phyloP scores from a whole-genome alignment of 2,329 filamentous ascomycete genomes.

The Fusarium sacchari region DNA sequence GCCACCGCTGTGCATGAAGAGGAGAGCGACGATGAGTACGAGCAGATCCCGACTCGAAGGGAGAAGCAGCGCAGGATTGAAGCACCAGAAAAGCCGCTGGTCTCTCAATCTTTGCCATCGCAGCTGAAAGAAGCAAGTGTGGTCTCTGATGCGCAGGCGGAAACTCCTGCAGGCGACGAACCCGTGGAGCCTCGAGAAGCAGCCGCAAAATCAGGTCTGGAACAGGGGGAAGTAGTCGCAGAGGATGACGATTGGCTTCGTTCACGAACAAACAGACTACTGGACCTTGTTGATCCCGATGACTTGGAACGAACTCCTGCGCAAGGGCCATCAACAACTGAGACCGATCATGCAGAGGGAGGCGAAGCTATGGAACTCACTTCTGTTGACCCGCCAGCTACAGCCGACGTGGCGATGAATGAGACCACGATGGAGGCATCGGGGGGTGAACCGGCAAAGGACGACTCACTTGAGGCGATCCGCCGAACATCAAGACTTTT shows the following conservation, averaged over 20 bases:
- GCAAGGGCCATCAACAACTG: conserved; percentile 27
- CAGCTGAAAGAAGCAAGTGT: conserved; percentile 32
- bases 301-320: conserved; percentile 52
- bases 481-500: conserved; percentile 82
- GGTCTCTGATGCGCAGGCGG: conserved; percentile 14
- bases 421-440: conserved; percentile 42
- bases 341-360: conserved; percentile 30
- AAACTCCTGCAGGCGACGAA: conserved; percentile 27
- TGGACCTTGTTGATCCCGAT: conserved; percentile 85
- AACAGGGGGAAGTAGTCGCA: conserved; percentile 53
- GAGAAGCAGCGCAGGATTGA: conserved; percentile 55
- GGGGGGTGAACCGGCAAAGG: conserved; percentile 43
- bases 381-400: conserved; percentile 22
- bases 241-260: conserved; percentile 93
- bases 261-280: conserved; percentile 84
- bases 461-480: conserved; percentile 57
- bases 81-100: conserved; percentile 38
- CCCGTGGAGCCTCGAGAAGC: conserved; percentile 38
- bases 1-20: conserved; percentile 58
- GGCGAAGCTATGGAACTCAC: conserved; percentile 25
- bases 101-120: conserved; percentile 26
- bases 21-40: conserved; percentile 81
- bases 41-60: conserved; percentile 67
- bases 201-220: conserved; percentile 26
- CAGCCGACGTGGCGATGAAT: conserved; percentile 32